phyloP scores from a whole-genome alignment of 768 basidiomycete species.

The Mycena crocata region DNA sequence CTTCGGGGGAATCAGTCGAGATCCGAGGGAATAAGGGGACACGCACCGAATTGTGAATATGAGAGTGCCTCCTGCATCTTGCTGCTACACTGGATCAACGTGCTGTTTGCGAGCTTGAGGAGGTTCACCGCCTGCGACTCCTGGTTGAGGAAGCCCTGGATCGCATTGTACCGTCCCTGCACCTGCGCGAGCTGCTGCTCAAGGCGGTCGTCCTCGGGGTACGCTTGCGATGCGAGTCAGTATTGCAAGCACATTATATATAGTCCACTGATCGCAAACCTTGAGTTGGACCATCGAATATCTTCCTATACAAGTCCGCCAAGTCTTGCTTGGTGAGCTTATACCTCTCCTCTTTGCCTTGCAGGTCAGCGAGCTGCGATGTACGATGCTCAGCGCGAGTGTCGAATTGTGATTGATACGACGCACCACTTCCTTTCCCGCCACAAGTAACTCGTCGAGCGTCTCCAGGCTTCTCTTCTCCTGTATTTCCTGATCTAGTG shows the following conservation, averaged over 20 bases:
- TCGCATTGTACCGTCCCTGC: slow-evolving; percentile 46
- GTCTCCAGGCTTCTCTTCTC: slow-evolving; percentile 49
- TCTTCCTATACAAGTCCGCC: slow-evolving; percentile 49
- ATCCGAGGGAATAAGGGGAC: background rate
- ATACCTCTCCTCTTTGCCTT: slow-evolving; percentile 44
- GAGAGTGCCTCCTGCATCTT: slow-evolving; percentile 51
- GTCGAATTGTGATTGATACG: background rate
- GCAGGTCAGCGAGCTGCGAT: slow-evolving; percentile 48
- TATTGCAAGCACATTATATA: background rate
- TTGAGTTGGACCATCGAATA: slow-evolving; percentile 59
- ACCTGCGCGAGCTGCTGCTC: slow-evolving; percentile 51
- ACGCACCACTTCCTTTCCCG: slow-evolving; percentile 52
- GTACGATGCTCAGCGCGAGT: background rate
- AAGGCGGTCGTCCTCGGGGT: slow-evolving; percentile 58
- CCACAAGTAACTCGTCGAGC: slow-evolving; percentile 46
- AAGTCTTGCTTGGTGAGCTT: slow-evolving; percentile 50
- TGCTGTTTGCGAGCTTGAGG: slow-evolving; percentile 49
- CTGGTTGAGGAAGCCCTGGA: slow-evolving; percentile 49
- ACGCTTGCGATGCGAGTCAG: slow-evolving; percentile 41
- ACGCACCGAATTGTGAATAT: slow-evolving; percentile 55
- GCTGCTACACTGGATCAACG: slow-evolving; percentile 46
- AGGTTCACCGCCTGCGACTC: slow-evolving; percentile 55
- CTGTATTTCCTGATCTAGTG: slow-evolving; percentile 54
- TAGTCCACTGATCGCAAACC: slow-evolving; percentile 40
- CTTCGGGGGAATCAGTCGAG: slow-evolving; percentile 36